phyloP scores from a whole-genome alignment of 495 filamentous ascomycete species.

The Xylaria sp. region DNA sequence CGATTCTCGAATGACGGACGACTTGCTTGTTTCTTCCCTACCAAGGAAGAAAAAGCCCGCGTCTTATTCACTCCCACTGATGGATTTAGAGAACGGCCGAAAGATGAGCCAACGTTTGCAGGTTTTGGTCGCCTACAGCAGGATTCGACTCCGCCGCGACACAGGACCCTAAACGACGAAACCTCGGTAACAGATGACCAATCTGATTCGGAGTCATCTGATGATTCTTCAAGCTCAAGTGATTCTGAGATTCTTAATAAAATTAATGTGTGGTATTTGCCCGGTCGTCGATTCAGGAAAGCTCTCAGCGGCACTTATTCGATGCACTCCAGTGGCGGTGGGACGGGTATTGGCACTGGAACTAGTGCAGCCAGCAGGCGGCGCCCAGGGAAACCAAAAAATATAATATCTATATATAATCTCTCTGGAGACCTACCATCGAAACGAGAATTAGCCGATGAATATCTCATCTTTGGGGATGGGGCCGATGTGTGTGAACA shows the following conservation, averaged over 20 bases:
- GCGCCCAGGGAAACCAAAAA: conserved; percentile 54
- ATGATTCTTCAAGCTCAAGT: conserved; percentile 68
- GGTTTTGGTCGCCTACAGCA: conserved; percentile 80
- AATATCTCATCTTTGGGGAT: conserved; percentile 85
- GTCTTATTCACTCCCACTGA: conserved; percentile 64
- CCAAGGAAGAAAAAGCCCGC: conserved; percentile 74
- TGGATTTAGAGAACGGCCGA: conserved; percentile 65
- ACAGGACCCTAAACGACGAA: conserved; percentile 57
- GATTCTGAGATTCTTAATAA: conserved; percentile 71
- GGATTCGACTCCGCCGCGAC: conserved; percentile 55
- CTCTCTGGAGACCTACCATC: conserved; percentile 73
- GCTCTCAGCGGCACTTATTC: conserved; percentile 56
- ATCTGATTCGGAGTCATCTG: conserved; percentile 67
- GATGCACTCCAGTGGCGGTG: conserved; percentile 57
- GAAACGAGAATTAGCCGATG: conserved; percentile 73
- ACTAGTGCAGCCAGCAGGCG: conserved; percentile 55
- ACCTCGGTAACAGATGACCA: conserved; percentile 57
- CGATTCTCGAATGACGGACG: conserved; percentile 79
- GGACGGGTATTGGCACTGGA: conserved; percentile 59
- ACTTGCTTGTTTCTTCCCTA: conserved; percentile 86
- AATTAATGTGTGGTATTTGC: conserved; percentile 54
- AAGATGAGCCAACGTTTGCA: conserved; percentile 77
- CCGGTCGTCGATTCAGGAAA: conserved; percentile 52
- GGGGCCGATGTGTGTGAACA: conserved; percentile 79
- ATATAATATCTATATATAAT: conserved; percentile 73